Evolutionary conservation across 257 asterid genomes (phyloP).

Genomic region (Fraxinus americana): DNA sequence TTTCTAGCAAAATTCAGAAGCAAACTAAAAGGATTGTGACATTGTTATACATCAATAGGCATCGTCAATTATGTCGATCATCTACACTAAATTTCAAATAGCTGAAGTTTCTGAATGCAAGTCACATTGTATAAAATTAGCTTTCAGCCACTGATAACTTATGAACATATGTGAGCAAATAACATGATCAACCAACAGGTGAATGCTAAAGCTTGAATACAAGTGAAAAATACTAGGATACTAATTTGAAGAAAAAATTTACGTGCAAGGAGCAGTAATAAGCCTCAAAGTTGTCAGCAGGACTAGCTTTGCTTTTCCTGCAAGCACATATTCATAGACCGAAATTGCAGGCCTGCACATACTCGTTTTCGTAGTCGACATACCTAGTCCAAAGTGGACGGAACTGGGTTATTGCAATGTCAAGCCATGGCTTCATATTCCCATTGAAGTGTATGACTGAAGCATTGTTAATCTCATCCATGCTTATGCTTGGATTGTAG

Average conservation of each 20-base stretch:
- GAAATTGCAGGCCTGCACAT: slow-evolving; percentile 81
- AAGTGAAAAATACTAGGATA: slow-evolving; percentile 24
- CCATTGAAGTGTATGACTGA: slow-evolving; percentile 93
- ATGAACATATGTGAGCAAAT: slow-evolving; percentile 48
- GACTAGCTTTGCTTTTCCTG: slow-evolving; percentile 37
- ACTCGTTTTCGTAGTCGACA: slow-evolving; percentile 75
- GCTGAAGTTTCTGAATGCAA: neutral
- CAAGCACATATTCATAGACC: slow-evolving; percentile 52
- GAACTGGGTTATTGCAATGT: slow-evolving; percentile 76
- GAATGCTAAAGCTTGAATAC: slow-evolving; percentile 32
- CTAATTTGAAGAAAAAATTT: slow-evolving; percentile 33
- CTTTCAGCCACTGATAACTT: slow-evolving; percentile 26
- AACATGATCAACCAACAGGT: slow-evolving; percentile 27
- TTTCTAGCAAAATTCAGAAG: neutral
- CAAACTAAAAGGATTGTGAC: neutral
- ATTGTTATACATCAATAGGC: neutral
- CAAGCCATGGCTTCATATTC: slow-evolving; percentile 91
- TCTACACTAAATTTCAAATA: slow-evolving; percentile 8
- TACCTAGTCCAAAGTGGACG: slow-evolving; percentile 81
- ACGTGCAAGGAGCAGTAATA: slow-evolving; percentile 41
- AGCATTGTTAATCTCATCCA: slow-evolving; percentile 81
- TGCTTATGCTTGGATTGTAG: slow-evolving; percentile 80
- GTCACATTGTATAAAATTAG: slow-evolving; percentile 18
- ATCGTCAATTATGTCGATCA: neutral
- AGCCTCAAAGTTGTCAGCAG: slow-evolving; percentile 32